Percentiles rank a stretch among this genome's conserved stretches.
Evolutionary conservation across 2,329 filamentous ascomycete genomes (phyloP).

Genomic region (Penicillium sp.): DNA sequence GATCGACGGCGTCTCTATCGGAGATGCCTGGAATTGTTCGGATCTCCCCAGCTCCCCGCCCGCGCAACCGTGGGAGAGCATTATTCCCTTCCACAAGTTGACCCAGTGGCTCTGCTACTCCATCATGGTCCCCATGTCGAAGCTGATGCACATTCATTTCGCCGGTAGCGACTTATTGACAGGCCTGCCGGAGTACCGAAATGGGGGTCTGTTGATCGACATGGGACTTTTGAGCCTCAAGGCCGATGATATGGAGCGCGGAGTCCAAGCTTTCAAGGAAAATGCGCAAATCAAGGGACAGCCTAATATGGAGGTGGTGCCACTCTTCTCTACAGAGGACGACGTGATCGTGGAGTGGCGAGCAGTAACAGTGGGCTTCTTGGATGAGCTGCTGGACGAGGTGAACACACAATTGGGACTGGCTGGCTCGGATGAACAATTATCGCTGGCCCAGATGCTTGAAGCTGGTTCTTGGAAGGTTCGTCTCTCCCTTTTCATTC

Average conservation of each 20-base stretch:
- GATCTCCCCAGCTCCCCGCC: constrained; percentile 71
- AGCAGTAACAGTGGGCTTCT: constrained; percentile 70
- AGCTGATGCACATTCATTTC: constrained; percentile 76
- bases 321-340: constrained; percentile 70
- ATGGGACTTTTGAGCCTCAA: constrained; percentile 79
- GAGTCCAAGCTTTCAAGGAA: constrained; percentile 66
- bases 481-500: constrained; percentile 31
- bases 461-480: constrained; percentile 99
- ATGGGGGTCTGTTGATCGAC: constrained; percentile 84
- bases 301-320: constrained; percentile 71
- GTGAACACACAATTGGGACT: constrained; percentile 69
- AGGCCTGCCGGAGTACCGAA: constrained; percentile 87
- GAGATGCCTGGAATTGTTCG: constrained; percentile 90
- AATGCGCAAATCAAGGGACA: constrained; percentile 71
- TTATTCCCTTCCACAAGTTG: constrained; percentile 89
- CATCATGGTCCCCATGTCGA: constrained; percentile 86
- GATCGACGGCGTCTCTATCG: constrained; percentile 81
- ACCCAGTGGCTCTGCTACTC: constrained; percentile 95
- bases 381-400: constrained; percentile 68
- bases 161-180: constrained; percentile 79
- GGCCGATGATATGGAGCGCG: constrained; percentile 65
- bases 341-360: constrained; percentile 81
- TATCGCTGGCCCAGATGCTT: constrained; percentile 83
- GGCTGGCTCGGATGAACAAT: constrained; percentile 61
- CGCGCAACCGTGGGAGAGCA: constrained; percentile 71